These are phyloP conservation scores for Epichloe glyceriae DNA, from an alignment of 2,329 filamentous ascomycete genomes.

Conservation along the genomic window DNA sequence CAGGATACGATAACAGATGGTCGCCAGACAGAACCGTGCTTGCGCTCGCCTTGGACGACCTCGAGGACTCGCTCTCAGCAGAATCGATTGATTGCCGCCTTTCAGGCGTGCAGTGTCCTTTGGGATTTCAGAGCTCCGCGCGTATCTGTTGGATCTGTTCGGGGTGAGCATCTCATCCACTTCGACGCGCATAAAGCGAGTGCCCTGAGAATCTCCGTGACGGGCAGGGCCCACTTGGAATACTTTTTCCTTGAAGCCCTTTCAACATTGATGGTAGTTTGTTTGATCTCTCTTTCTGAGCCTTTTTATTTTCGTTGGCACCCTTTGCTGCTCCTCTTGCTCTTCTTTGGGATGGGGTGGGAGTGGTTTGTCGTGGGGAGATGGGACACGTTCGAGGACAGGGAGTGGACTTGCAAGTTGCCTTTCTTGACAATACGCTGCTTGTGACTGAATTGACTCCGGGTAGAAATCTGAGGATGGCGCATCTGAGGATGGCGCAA, in stretches of 20 bases:
- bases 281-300: neutral
- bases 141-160: neutral
- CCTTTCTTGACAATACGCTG: neutral
- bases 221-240: constrained; percentile 38
- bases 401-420: neutral
- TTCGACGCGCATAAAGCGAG: constrained; percentile 41
- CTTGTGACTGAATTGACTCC: neutral
- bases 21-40: neutral
- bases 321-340: neutral
- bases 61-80: neutral
- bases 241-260: constrained; percentile 7
- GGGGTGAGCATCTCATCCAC: constrained; percentile 38
- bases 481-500: neutral
- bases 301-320: neutral
- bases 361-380: constrained; percentile 2
- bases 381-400: neutral
- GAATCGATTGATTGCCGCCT: constrained; percentile 2
- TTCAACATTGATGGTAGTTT: neutral
- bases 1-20: neutral
- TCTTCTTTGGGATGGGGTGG: constrained; percentile 12
- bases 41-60: neutral
- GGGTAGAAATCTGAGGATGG: neutral
- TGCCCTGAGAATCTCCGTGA: constrained; percentile 44
- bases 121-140: neutral
- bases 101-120: neutral